These are phyloP conservation scores for Blastobotrys peoriensis DNA, from an alignment of 805 yeast genomes.

Conservation along the genomic window DNA sequence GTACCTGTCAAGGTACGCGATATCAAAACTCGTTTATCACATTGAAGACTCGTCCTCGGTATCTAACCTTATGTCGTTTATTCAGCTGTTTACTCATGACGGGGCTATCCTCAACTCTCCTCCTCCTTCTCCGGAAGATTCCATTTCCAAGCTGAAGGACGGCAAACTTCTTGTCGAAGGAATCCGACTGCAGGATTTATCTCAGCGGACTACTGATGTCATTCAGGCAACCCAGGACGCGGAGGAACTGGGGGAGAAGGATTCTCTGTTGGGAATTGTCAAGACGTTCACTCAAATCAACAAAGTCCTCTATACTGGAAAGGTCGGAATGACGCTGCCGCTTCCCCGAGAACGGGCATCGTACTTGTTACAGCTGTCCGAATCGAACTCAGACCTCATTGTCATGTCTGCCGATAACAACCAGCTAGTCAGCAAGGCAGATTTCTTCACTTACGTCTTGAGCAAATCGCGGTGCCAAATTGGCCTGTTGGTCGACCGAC, in stretches of 20 bases:
- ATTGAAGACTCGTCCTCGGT: constrained; percentile 29
- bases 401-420: constrained; percentile 6
- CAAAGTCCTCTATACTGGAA: constrained; percentile 14
- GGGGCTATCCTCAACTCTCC: constrained; percentile 18
- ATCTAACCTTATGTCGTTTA: constrained; percentile 27
- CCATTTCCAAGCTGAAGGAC: constrained; percentile 9
- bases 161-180: constrained; percentile 37
- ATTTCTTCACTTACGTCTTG: constrained; percentile 7
- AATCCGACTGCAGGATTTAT: constrained; percentile 50
- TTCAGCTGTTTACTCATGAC: constrained; percentile 21
- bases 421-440: constrained; percentile 6
- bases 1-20: constrained; percentile 17
- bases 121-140: constrained; percentile 8
- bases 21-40: constrained; percentile 18
- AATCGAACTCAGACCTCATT: constrained; percentile 5
- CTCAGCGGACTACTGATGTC: constrained; percentile 64
- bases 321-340: constrained; percentile 9
- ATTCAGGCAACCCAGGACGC: constrained; percentile 52
- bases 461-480: constrained; percentile 7
- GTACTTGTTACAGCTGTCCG: constrained; percentile 3
- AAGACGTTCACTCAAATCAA: constrained; percentile 15
- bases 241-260: constrained; percentile 12
- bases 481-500: constrained; percentile 16
- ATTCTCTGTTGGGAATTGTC: constrained; percentile 14
- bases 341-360: constrained; percentile 10